These are phyloP conservation scores for Pyrus pyrifolia DNA, from an alignment of 306 rosid species.

Conservation along the genomic window DNA sequence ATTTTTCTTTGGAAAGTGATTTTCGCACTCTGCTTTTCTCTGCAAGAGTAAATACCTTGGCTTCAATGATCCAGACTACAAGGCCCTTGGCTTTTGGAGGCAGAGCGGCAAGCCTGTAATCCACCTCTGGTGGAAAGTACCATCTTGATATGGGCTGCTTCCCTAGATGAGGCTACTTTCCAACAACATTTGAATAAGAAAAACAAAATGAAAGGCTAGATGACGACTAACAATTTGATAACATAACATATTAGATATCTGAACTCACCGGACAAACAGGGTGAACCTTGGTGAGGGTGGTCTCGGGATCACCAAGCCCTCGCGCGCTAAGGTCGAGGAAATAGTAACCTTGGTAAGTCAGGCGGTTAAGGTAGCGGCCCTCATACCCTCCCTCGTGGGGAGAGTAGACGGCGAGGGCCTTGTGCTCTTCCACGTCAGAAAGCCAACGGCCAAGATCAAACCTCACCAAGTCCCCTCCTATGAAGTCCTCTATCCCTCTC, in stretches of 20 bases:
- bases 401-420: slow-evolving; percentile 80
- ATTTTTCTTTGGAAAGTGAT: not conserved
- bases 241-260: not conserved
- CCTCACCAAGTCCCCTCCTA: slow-evolving; percentile 78
- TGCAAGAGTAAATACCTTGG: slow-evolving; percentile 30
- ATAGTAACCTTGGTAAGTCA: slow-evolving; percentile 72
- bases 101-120: slow-evolving; percentile 79
- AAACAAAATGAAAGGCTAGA: not conserved
- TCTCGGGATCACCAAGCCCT: slow-evolving; percentile 89
- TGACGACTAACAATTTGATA: not conserved
- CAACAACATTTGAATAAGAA: not conserved
- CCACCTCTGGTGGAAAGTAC: slow-evolving; percentile 97
- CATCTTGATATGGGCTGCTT: slow-evolving; percentile 74
- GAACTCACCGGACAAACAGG: slow-evolving; percentile 93
- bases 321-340: slow-evolving; percentile 82
- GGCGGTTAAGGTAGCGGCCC: slow-evolving; percentile 70
- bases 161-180: slow-evolving; percentile 48
- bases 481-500: slow-evolving; percentile 57
- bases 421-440: slow-evolving; percentile 87
- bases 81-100: slow-evolving; percentile 81
- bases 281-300: slow-evolving; percentile 85
- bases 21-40: not conserved
- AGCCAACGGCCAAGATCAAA: slow-evolving; percentile 77
- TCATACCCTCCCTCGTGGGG: slow-evolving; percentile 97
- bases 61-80: slow-evolving; percentile 57